Evolutionary conservation across 108 stramenopile genomes (phyloP).

Genomic region (Pseudonitzschia delicatissima): DNA sequence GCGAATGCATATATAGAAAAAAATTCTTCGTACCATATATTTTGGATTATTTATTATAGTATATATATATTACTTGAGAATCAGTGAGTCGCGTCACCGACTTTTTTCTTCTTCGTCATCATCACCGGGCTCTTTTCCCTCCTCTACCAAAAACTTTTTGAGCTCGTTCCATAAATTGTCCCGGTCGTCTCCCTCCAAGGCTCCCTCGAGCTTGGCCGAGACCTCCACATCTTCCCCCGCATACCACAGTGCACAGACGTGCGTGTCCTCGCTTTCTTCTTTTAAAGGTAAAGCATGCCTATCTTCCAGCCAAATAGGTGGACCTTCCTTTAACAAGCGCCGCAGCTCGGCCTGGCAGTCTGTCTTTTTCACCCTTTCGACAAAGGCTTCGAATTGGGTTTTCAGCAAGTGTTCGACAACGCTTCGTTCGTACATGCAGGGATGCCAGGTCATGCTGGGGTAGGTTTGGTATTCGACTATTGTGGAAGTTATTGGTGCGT

Average conservation of each 20-base stretch:
- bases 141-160: conserved; percentile 72
- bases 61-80: not conserved
- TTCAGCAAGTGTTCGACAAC: conserved; percentile 56
- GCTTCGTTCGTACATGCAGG: conserved; percentile 54
- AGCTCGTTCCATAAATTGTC: conserved; percentile 63
- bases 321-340: conserved; percentile 65
- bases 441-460: conserved; percentile 71
- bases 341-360: conserved; percentile 82
- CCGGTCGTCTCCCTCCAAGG: conserved; percentile 70
- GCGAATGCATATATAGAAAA: too few relatives aligned
- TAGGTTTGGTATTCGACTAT: conserved; percentile 72
- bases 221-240: conserved; percentile 50
- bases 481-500: too few relatives aligned
- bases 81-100: not conserved
- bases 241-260: conserved; percentile 71
- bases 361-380: conserved; percentile 60
- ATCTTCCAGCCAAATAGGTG: conserved; percentile 72
- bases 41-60: not conserved
- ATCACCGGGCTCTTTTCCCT: conserved; percentile 75
- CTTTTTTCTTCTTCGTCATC: conserved; percentile 31
- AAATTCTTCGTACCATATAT: not conserved
- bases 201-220: conserved; percentile 60
- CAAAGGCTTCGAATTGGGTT: conserved; percentile 28
- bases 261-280: conserved; percentile 42
- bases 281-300: conserved; percentile 61